A percentile compares a stretch with the other conserved stretches of the same genome.
phyloP scores from a whole-genome alignment of 306 rosid genomes.

The Ochetophila trinervis region DNA sequence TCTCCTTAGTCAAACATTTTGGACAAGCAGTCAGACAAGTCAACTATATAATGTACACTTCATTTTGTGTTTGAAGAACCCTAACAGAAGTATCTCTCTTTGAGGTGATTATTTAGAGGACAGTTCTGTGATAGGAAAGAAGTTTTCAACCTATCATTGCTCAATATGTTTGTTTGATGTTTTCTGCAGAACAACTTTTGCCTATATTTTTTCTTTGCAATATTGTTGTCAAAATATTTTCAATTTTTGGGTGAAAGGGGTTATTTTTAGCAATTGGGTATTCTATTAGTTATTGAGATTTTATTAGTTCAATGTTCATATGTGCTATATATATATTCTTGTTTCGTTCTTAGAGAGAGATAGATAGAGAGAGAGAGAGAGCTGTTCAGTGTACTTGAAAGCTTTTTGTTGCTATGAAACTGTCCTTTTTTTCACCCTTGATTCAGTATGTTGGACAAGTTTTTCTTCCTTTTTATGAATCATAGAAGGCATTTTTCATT shows the following conservation, averaged over 20 bases:
- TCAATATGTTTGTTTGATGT: background rate
- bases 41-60: constrained; percentile 30
- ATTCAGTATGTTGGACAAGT: no score
- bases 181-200: background rate
- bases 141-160: constrained; percentile 8
- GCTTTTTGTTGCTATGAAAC: no score
- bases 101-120: constrained; percentile 25
- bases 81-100: constrained; percentile 21
- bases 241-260: constrained; percentile 6
- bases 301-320: no score
- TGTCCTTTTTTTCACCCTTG: no score
- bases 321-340: no score
- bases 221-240: background rate
- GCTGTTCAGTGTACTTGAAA: no score
- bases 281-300: no score
- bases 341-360: no score
- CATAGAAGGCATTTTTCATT: no score
- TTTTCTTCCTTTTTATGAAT: no score
- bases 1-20: constrained; percentile 21
- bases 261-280: constrained; percentile 1
- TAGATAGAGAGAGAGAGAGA: no score
- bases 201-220: constrained; percentile 13
- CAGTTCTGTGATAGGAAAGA: constrained; percentile 10
- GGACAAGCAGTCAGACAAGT: constrained; percentile 23
- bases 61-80: constrained; percentile 24